These are phyloP conservation scores for Corylus americana DNA, from an alignment of 306 rosid species.

Conservation along the genomic window DNA sequence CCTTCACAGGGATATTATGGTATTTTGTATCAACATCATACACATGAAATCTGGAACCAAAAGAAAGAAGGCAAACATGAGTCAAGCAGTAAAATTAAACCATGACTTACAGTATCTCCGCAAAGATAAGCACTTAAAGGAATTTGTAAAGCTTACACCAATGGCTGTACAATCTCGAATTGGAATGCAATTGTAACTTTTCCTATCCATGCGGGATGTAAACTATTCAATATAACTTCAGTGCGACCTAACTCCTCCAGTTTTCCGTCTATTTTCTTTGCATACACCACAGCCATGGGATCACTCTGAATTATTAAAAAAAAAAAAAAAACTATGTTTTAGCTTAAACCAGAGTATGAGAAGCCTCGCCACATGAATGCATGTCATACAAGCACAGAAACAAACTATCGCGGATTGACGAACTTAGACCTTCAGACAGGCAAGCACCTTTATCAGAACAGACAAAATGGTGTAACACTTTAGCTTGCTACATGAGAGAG, in stretches of 20 bases:
- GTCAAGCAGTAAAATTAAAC: constrained; percentile 11
- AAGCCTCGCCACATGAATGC: background rate
- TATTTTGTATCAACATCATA: constrained; percentile 78
- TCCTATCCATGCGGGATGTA: constrained; percentile 74
- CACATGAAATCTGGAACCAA: constrained; percentile 61
- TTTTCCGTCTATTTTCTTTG: constrained; percentile 56
- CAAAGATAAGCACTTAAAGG: background rate
- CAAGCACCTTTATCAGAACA: background rate
- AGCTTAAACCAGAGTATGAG: background rate
- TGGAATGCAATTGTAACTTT: constrained; percentile 71
- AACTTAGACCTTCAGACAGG: background rate
- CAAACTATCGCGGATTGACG: background rate
- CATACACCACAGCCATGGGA: constrained; percentile 68
- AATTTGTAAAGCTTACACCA: constrained; percentile 52
- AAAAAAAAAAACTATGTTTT: background rate
- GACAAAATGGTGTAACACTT: background rate
- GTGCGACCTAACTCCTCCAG: constrained; percentile 80
- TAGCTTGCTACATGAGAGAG: background rate
- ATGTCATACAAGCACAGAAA: background rate
- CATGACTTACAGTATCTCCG: constrained; percentile 1
- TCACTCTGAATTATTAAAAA: constrained; percentile 37
- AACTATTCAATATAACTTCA: constrained; percentile 69
- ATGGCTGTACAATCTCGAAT: constrained; percentile 72
- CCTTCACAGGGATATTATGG: constrained; percentile 64
- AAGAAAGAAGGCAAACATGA: constrained; percentile 1